Conservation (phyloP, 108 stramenopile species). For the Pseudonitzschia multistriata region DNA sequence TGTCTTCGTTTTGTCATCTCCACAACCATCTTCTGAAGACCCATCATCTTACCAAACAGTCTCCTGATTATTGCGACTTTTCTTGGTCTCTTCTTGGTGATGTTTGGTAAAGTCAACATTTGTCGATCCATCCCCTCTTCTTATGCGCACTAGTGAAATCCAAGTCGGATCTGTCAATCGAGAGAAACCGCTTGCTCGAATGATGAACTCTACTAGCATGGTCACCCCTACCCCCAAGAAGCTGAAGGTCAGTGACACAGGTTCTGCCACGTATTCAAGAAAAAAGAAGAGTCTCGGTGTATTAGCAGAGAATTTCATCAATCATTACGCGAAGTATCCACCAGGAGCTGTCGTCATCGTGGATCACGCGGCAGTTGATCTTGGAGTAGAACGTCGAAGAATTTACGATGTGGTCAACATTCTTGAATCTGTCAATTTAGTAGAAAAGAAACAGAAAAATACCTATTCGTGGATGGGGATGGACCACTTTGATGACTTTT, state of each 20-base stretch:
- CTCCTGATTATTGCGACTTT: background rate
- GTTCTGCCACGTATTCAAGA: constrained; percentile 43
- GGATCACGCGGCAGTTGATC: constrained; percentile 67
- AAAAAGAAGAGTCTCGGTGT: constrained; percentile 83
- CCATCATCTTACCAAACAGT: too few relatives aligned
- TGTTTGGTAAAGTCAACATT: background rate
- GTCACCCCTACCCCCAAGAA: constrained; percentile 50
- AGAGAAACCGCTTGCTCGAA: constrained; percentile 14
- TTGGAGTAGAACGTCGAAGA: constrained; percentile 88
- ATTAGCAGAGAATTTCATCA: constrained; percentile 71
- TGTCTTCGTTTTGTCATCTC: too few relatives aligned
- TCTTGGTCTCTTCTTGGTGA: background rate
- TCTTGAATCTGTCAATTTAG: constrained; percentile 79
- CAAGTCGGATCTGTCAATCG: background rate
- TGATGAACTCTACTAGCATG: constrained; percentile 13
- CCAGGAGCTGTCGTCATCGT: constrained; percentile 35
- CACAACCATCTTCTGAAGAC: too few relatives aligned
- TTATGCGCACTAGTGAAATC: constrained; percentile 1
- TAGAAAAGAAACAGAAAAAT: constrained; percentile 82
- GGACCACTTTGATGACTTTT: constrained; percentile 51
- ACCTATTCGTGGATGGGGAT: constrained; percentile 87
- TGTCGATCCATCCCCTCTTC: constrained; percentile 11
- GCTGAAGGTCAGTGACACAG: constrained; percentile 4
- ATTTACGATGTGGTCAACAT: constrained; percentile 97
- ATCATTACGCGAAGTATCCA: constrained; percentile 26